phyloP scores from a whole-genome alignment of 176 grass and related monocot genomes.

The Zoysia pacifica region DNA sequence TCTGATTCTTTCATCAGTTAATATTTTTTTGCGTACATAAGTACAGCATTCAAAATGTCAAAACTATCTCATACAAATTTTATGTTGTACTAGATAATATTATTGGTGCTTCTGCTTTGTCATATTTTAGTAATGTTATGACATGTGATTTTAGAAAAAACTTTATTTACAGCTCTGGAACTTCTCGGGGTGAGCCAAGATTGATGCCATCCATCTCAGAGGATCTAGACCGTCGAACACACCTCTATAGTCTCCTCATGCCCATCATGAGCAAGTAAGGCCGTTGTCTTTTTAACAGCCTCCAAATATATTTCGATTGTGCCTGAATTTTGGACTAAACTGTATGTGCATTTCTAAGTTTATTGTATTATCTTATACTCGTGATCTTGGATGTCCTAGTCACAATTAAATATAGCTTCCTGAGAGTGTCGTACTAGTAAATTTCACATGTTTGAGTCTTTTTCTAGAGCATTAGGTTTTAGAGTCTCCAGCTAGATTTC shows the following conservation, averaged over 20 bases:
- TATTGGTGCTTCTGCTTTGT: background rate
- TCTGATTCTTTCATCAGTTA: conserved; percentile 2
- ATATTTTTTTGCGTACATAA: background rate
- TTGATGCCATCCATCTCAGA: conserved; percentile 83
- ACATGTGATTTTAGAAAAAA: background rate
- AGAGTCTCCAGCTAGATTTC: conserved; percentile 15
- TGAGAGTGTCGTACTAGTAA: background rate
- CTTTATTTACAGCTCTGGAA: conserved; percentile 55
- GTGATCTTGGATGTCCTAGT: conserved; percentile 8
- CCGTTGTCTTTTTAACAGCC: conserved; percentile 1
- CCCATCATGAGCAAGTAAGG: conserved; percentile 84
- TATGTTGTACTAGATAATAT: background rate
- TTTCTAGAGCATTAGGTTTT: background rate
- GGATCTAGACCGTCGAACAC: conserved; percentile 71
- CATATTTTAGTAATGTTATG: background rate
- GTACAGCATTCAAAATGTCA: background rate
- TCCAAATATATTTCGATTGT: conserved; percentile 2
- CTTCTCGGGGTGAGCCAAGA: conserved; percentile 71
- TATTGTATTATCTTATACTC: conserved; percentile 15
- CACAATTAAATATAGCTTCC: background rate
- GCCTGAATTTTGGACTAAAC: conserved; percentile 14
- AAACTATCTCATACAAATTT: background rate
- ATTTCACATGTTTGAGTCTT: background rate
- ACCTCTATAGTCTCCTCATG: conserved; percentile 80
- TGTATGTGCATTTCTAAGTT: background rate